Base-by-base conservation (phyloP, 495 filamentous ascomycete genomes). In the Lasiosphaeriaceae sp. region DNA sequence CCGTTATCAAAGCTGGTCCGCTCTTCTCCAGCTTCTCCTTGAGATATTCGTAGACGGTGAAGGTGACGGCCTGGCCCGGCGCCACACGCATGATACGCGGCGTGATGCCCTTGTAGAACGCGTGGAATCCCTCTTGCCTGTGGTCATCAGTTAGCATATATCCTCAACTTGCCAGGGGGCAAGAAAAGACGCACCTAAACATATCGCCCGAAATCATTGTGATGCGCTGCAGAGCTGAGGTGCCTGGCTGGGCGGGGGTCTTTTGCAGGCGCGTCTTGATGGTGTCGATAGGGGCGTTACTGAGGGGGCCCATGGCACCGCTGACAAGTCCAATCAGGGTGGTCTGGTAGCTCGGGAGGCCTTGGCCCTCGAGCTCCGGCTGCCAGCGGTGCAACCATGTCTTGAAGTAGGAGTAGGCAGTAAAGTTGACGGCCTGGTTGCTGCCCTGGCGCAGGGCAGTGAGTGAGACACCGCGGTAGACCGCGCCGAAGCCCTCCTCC, bases 31-130 rank as follows among this genome's bases (percentile, higher is more conserved):
- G 70, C 72, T 87, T 86, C 19, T 85, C 83, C 78, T 91, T 96
- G 56, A 97, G 74, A 57, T 44, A 96, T 73, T 97, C 94, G 73
- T 97, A 97, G 60, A 97, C 91, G 46, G 92, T 96, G 68, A 97
- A 99, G 1, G 94, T 98, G 26, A 99, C 94, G 23, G 95, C 95
- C 77, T 99, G 94, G 50, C 94, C 94, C 14, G 94, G 94, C 29
- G 94, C 94, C 31, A 99, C 94, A 63, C 94, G 83, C 93, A 97
- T 97, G 59, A 98, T 88, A 57, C 94, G 82, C 9, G 94, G 94
- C 52, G 94, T 99, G 73, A 99, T 97, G 59, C 94, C 94, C 83
- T 96, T 97, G 79, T 97, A 99, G 78, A 99, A 99, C 11, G 93
- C 93, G 47, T 88, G 84, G 56, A 89, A 77, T 11, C 94, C 94